Percentiles rank a stretch among this genome's conserved stretches.
phyloP scores from a whole-genome alignment of 2,329 filamentous ascomycete species.

The Fusarium hainanense region DNA sequence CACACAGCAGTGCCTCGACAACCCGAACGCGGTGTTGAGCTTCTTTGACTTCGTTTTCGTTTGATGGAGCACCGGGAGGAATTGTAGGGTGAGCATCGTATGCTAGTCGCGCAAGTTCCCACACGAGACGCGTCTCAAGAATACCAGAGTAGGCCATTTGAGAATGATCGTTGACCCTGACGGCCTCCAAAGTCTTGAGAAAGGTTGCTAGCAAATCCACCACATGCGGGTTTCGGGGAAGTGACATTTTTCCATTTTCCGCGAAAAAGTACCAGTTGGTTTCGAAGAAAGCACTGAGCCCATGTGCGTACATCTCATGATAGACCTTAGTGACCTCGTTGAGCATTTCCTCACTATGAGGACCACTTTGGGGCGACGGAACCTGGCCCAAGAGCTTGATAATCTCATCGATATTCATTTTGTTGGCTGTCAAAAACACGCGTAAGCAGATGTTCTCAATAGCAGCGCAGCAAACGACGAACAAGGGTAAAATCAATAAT shows the following conservation, averaged over 20 bases:
- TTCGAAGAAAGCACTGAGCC: constrained; percentile 81
- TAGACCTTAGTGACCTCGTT: constrained; percentile 79
- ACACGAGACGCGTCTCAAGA: constrained; percentile 69
- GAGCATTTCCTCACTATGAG: constrained; percentile 63
- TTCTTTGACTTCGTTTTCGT: constrained; percentile 70
- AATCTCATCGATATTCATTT: constrained; percentile 79
- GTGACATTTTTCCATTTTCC: constrained; percentile 58
- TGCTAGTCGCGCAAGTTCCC: constrained; percentile 66
- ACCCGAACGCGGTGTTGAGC: constrained; percentile 78
- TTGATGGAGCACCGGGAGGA: constrained; percentile 53
- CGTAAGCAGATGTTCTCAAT: constrained; percentile 49
- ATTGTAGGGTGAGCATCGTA: constrained; percentile 54
- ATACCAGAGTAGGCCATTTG: constrained; percentile 65
- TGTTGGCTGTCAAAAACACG: constrained; percentile 52
- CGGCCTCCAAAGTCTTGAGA: constrained; percentile 64
- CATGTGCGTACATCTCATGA: constrained; percentile 78
- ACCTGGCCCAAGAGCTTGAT: constrained; percentile 70
- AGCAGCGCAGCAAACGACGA: constrained; percentile 46
- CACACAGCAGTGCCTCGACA: constrained; percentile 80
- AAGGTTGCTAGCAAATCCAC: constrained; percentile 75
- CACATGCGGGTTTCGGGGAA: constrained; percentile 66
- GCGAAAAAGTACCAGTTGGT: constrained; percentile 80
- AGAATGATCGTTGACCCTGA: constrained; percentile 61
- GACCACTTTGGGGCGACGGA: constrained; percentile 65
- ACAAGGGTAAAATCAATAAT: constrained; percentile 50